Evolutionary conservation across 2,329 filamentous ascomycete species (phyloP).

Genomic region (Onygenales sp.): DNA sequence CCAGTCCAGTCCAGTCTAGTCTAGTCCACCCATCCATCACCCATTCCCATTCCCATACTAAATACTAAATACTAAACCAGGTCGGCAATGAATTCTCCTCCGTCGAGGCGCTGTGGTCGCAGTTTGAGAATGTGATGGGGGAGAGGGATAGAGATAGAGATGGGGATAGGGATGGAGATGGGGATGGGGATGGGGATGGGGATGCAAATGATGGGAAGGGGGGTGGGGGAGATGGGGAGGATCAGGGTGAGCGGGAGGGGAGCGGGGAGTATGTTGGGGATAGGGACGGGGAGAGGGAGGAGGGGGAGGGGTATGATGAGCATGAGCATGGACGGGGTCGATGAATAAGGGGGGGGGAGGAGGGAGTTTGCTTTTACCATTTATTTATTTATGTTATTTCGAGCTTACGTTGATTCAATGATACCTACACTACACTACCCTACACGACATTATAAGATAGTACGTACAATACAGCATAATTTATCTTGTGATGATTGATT

Average conservation of each 20-base stretch:
- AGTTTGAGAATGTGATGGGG: constrained; percentile 94
- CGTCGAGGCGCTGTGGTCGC: constrained; percentile 92
- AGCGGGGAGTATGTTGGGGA: constrained; percentile 2
- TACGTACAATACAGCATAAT: too few relatives aligned
- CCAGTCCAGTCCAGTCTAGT: not conserved
- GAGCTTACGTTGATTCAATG: too few relatives aligned
- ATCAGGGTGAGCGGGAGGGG: constrained; percentile 12
- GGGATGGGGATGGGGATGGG: not conserved
- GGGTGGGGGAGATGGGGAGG: not conserved
- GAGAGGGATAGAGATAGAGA: constrained; percentile 32
- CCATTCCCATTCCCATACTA: not conserved
- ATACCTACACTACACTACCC: too few relatives aligned
- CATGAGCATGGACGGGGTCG: constrained; percentile 2
- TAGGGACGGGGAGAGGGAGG: not conserved
- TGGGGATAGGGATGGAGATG: too few relatives aligned
- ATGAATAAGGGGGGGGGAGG: not conserved
- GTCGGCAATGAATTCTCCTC: constrained; percentile 96
- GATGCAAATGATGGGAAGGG: not conserved
- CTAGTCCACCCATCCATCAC: not conserved
- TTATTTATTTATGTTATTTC: too few relatives aligned
- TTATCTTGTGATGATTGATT: too few relatives aligned
- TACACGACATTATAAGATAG: too few relatives aligned
- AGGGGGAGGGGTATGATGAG: constrained; percentile 2
- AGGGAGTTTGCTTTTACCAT: not conserved
- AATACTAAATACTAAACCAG: constrained; percentile 29